phyloP scores from a whole-genome alignment of 495 filamentous ascomycete species.

The Extremus antarcticus region DNA sequence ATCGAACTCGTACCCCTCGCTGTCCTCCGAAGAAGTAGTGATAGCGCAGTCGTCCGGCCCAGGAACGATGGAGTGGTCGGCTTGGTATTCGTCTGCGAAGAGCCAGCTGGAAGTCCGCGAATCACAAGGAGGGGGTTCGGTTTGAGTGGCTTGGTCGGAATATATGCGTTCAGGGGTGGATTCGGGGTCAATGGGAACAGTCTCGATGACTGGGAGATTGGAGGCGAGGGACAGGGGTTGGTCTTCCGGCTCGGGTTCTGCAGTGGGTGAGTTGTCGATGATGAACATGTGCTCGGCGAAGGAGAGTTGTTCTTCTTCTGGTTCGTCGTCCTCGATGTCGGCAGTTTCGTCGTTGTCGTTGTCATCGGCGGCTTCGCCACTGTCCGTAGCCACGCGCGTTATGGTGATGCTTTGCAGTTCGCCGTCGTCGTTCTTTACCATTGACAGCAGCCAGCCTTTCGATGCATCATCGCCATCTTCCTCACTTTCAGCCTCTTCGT shows the following conservation, averaged over 20 bases:
- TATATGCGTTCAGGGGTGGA: background rate
- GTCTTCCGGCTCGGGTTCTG: background rate
- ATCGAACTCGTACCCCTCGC: background rate
- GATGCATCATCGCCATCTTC: background rate
- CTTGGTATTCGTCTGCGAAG: background rate
- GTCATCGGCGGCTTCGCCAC: slow-evolving; percentile 41
- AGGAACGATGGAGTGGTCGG: background rate
- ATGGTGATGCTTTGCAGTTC: slow-evolving; percentile 8
- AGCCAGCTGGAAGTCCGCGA: background rate
- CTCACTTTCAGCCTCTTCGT: background rate
- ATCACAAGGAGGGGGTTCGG: too few species aligned
- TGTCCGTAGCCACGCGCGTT: background rate
- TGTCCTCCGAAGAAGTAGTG: slow-evolving; percentile 4
- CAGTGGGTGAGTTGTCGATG: background rate
- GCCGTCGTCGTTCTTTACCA: slow-evolving; percentile 1
- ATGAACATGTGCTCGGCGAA: background rate
- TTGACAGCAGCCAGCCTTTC: slow-evolving; percentile 1
- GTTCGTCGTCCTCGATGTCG: slow-evolving; percentile 38
- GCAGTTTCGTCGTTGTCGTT: slow-evolving; percentile 58
- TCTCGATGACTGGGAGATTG: background rate
- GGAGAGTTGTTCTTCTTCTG: background rate
- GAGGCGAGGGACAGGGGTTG: background rate
- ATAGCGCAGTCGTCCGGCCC: slow-evolving; percentile 9
- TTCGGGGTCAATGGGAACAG: background rate
- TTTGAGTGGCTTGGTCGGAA: background rate